Evolutionary conservation across 1,284 basidiomycete species (phyloP).

Genomic region (Trichosporon coremiiforme): DNA sequence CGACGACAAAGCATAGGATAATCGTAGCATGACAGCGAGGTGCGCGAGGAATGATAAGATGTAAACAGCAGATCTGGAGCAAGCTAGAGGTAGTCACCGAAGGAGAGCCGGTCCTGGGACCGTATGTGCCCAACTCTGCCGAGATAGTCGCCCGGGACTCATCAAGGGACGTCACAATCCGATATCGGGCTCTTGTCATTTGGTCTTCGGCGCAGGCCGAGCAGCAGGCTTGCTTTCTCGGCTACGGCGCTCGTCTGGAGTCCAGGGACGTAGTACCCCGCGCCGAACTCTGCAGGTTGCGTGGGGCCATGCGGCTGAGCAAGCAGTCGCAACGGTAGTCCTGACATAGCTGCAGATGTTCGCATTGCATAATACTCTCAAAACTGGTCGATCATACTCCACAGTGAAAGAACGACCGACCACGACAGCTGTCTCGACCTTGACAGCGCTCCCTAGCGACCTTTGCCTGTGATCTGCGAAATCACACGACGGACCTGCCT

Average conservation of each 20-base stretch:
- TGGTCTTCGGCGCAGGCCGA: conserved; percentile 14
- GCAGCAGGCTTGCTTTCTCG: not conserved
- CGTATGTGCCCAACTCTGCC: conserved; percentile 6
- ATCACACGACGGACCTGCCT: not conserved
- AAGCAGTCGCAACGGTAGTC: too few species aligned
- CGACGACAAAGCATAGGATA: too few species aligned
- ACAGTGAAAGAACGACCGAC: not conserved
- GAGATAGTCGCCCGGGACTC: conserved; percentile 11
- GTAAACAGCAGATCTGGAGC: too few species aligned
- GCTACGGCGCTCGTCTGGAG: too few species aligned
- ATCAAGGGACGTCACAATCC: not conserved
- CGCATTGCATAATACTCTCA: not conserved
- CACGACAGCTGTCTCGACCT: too few species aligned
- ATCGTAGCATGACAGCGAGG: not conserved
- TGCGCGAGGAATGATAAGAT: too few species aligned
- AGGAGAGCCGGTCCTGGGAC: not conserved
- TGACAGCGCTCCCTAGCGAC: not conserved
- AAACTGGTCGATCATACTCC: not conserved
- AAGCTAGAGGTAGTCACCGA: not conserved
- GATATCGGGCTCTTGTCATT: conserved; percentile 10
- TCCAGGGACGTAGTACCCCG: not conserved
- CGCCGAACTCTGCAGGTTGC: not conserved
- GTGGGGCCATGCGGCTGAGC: too few species aligned
- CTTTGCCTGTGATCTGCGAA: not conserved
- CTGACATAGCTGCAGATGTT: not conserved